Evolutionary conservation across 768 basidiomycete species (phyloP).

Genomic region (Pleurotus sapidus): DNA sequence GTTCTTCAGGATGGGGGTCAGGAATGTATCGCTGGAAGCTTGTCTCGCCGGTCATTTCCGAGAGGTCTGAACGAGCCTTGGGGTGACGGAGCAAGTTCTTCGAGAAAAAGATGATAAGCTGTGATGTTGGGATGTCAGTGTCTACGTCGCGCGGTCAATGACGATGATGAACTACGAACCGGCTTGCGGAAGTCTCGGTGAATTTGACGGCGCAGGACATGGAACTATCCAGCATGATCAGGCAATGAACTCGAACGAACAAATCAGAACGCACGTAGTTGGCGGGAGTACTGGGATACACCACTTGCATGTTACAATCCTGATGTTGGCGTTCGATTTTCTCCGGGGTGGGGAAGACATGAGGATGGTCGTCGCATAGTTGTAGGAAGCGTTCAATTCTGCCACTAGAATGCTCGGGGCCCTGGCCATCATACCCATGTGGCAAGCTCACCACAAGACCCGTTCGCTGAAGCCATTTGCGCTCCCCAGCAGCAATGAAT

Average conservation of each 20-base stretch:
- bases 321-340: slow-evolving; percentile 96
- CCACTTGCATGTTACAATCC: slow-evolving; percentile 99
- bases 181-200: slow-evolving; percentile 99
- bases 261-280: slow-evolving; percentile 67
- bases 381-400: slow-evolving; percentile 96
- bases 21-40: slow-evolving; percentile 93
- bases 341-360: slow-evolving; percentile 82
- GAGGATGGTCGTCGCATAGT: slow-evolving; percentile 95
- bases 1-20: slow-evolving; percentile 66
- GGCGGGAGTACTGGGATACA: slow-evolving; percentile 94
- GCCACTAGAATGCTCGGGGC: slow-evolving; percentile 96
- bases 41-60: slow-evolving; percentile 87
- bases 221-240: slow-evolving; percentile 57
- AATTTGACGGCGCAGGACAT: slow-evolving; percentile 94
- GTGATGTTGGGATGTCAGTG: background rate
- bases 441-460: slow-evolving; percentile 88
- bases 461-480: slow-evolving; percentile 95
- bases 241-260: background rate
- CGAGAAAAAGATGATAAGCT: slow-evolving; percentile 96
- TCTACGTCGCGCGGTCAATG: background rate
- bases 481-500: slow-evolving; percentile 95
- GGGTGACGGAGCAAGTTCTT: slow-evolving; percentile 95
- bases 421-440: slow-evolving; percentile 98
- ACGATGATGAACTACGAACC: slow-evolving; percentile 33
- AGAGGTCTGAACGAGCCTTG: slow-evolving; percentile 79